A percentile compares a stretch with the other conserved stretches of the same genome.
phyloP scores from a whole-genome alignment of 768 basidiomycete species.

The Guyanaporus albipodus region DNA sequence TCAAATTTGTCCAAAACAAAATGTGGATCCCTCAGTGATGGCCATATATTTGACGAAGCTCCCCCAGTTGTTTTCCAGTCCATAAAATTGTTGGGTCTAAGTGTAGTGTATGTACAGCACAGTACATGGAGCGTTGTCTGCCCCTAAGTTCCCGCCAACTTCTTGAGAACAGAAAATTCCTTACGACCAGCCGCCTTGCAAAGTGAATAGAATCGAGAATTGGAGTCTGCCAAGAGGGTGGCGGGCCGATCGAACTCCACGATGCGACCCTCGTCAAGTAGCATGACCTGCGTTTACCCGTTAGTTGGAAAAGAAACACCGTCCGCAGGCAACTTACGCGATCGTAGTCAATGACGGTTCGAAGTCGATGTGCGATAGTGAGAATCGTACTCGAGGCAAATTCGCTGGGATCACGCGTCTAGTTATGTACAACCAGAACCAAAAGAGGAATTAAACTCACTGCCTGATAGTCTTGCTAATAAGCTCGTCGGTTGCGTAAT shows the following conservation, averaged over 20 bases:
- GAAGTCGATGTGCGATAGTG: slow-evolving; percentile 77
- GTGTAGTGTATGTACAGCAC: slow-evolving; percentile 7
- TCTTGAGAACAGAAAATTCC: slow-evolving; percentile 66
- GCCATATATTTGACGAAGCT: background rate
- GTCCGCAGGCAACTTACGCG: slow-evolving; percentile 44
- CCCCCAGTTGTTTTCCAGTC: background rate
- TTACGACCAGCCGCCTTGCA: slow-evolving; percentile 73
- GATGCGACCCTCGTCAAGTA: slow-evolving; percentile 75
- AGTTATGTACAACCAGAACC: background rate
- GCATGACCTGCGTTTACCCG: slow-evolving; percentile 51
- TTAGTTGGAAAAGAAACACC: slow-evolving; percentile 9
- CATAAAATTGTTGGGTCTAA: background rate
- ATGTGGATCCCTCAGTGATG: slow-evolving; percentile 65
- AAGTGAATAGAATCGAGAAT: slow-evolving; percentile 60
- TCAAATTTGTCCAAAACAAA: slow-evolving; percentile 51
- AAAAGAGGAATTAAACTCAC: slow-evolving; percentile 38
- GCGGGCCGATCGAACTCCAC: slow-evolving; percentile 71
- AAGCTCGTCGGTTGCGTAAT: slow-evolving; percentile 86
- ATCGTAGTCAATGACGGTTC: slow-evolving; percentile 83
- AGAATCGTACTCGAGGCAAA: slow-evolving; percentile 79
- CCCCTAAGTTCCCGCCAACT: slow-evolving; percentile 47
- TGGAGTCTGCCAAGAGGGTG: slow-evolving; percentile 48
- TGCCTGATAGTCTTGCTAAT: slow-evolving; percentile 78
- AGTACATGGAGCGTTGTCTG: background rate
- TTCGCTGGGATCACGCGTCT: slow-evolving; percentile 40